A percentile compares a stretch with the other conserved stretches of the same genome.
phyloP scores from a whole-genome alignment of 1,284 basidiomycete species.

The Anthracocystis setariae region DNA sequence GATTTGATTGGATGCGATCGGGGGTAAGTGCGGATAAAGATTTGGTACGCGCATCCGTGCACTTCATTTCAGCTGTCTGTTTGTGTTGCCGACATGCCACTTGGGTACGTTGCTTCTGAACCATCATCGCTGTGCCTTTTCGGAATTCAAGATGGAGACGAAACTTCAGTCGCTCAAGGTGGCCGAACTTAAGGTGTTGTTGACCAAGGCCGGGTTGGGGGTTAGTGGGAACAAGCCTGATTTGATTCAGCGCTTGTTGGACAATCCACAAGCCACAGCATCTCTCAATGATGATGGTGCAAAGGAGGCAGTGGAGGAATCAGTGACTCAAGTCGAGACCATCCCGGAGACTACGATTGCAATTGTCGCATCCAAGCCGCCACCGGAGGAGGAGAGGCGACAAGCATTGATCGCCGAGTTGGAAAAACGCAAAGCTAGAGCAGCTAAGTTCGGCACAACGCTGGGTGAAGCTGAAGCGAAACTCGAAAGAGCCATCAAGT shows the following conservation, averaged over 20 bases:
- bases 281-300: slow-evolving; percentile 17
- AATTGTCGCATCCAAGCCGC: too few relatives aligned
- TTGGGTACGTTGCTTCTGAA: too few relatives aligned
- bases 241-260: slow-evolving; percentile 59
- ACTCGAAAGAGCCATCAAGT: slow-evolving; percentile 59
- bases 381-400: slow-evolving; percentile 37
- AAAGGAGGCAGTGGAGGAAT: too few relatives aligned
- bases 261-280: slow-evolving; percentile 56
- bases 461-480: slow-evolving; percentile 57
- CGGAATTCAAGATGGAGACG: slow-evolving; percentile 47
- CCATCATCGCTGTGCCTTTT: too few relatives aligned
- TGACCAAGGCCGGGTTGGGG: slow-evolving; percentile 49
- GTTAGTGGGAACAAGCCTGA: slow-evolving; percentile 62
- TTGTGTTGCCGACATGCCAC: neutral
- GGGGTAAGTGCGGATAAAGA: too few relatives aligned
- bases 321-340: too few relatives aligned
- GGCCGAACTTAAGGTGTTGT: slow-evolving; percentile 59
- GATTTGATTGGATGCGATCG: too few relatives aligned
- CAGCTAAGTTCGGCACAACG: slow-evolving; percentile 59
- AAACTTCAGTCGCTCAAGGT: slow-evolving; percentile 62
- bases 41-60: too few relatives aligned
- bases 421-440: slow-evolving; percentile 61
- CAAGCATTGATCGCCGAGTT: slow-evolving; percentile 54
- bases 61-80: too few relatives aligned
- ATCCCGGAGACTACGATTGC: too few relatives aligned